Base-by-base conservation (phyloP, 1,139 yeast species). In the Yamadazyma taylorii region DNA sequence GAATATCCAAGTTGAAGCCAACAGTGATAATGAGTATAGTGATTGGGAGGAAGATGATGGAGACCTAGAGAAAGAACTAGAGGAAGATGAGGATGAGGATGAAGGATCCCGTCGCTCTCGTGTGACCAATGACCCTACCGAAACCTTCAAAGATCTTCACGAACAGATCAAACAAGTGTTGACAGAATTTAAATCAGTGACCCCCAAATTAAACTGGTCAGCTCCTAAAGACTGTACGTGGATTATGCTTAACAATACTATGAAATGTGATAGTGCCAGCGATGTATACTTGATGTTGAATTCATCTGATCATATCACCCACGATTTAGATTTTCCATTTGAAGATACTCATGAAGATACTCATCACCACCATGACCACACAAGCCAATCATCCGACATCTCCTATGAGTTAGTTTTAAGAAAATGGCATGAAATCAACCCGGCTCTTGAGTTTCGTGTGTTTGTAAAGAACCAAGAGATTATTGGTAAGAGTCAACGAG, bases 151-250 rank as follows among this genome's bases (percentile, higher is more conserved):
- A 7, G 79, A 73, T 1, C 63, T 89, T 17, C 95, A 89, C 51
- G 52, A 63, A 0, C 52, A 68, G 36, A 69, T 92, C 17, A 61
- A 61, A 24, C 43, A 52, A 0, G 56, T 68, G 3, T 21, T 81
- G 69, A 25, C 41, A 38, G 22, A 73, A 63, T 42, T 75, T 65
- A 52, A 85, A 17, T 57, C 79, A 1, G 89, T 89, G 6, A 72
- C 87, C 2, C 97, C 97, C 1, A 92, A 92, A 54, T 67, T 92
- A 48, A 92, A 92, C 64, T 92, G 98, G 98, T 87, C 97, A 1
- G 85, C 96, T 1, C 98, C 99, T 1, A 84, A 82, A 52, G 99
- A 92, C 60, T 88, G 97, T 6, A 75, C 80, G 1, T 92, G 98
- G 98, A 90, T 92, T 23, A 66, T 86, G 53, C 75, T 94, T 2